phyloP scores from a whole-genome alignment of 257 asterid genomes.

The Solanum etuberosum region DNA sequence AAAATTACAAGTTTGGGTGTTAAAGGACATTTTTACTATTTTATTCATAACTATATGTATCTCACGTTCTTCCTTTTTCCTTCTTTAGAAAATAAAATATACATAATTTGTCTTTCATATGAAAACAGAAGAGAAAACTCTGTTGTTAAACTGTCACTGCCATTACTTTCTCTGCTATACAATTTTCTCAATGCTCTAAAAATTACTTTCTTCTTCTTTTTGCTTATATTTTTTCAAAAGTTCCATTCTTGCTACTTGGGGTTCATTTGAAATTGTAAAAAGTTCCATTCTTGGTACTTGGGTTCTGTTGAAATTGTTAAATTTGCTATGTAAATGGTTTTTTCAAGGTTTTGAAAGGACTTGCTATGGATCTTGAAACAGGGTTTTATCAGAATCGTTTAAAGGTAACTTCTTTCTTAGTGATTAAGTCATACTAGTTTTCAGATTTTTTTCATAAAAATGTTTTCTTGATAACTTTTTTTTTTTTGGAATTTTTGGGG shows the following conservation, averaged over 20 bases:
- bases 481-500: background rate
- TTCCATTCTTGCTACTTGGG: slow-evolving; percentile 22
- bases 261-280: slow-evolving; percentile 10
- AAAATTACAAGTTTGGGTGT: background rate
- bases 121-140: background rate
- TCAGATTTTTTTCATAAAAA: background rate
- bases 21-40: background rate
- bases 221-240: background rate
- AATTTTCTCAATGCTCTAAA: background rate
- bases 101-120: background rate
- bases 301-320: slow-evolving; percentile 16
- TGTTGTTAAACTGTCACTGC: background rate
- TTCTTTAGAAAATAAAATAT: background rate
- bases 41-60: background rate
- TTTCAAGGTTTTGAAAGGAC: slow-evolving; percentile 24
- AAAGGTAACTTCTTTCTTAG: slow-evolving; percentile 32
- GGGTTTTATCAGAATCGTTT: slow-evolving; percentile 40
- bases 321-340: slow-evolving; percentile 26
- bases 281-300: slow-evolving; percentile 16
- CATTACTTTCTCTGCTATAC: background rate
- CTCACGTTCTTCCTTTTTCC: background rate
- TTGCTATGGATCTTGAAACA: slow-evolving; percentile 61
- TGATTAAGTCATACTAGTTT: background rate
- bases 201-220: background rate
- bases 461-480: background rate